A percentile compares a stretch with the other conserved stretches of the same genome.
Evolutionary conservation across 139 green algal species (phyloP).

Genomic region (Chlorella sp.): DNA sequence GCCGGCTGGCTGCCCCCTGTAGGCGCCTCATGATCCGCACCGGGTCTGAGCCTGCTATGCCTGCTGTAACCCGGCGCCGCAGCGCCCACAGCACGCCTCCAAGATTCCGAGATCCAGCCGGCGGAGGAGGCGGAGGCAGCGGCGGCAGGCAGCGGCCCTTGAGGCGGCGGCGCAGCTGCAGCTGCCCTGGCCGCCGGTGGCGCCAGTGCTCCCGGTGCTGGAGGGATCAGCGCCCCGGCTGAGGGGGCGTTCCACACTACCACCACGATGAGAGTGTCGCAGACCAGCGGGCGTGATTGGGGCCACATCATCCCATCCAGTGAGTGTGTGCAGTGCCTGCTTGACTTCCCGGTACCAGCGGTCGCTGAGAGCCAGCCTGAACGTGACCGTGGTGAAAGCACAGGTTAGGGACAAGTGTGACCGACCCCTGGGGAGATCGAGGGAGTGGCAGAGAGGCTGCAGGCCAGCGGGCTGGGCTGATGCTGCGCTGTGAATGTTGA

Average conservation of each 20-base stretch:
- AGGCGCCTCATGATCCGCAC: constrained; percentile 41
- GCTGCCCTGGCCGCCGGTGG: neutral
- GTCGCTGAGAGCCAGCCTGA: constrained; percentile 33
- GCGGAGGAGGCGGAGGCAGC: neutral
- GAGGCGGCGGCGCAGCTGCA: neutral
- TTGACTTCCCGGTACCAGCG: too few relatives aligned
- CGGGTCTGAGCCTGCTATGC: neutral
- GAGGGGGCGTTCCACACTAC: too few relatives aligned
- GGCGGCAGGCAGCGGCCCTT: neutral
- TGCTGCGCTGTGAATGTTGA: too few relatives aligned
- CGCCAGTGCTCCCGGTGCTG: too few relatives aligned
- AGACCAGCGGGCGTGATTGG: constrained; percentile 27
- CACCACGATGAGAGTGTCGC: neutral
- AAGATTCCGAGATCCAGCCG: constrained; percentile 22
- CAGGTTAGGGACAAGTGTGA: constrained; percentile 14
- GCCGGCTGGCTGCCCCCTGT: neutral
- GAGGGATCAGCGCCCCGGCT: neutral
- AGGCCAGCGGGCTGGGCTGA: too few relatives aligned
- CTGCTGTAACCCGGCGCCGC: neutral
- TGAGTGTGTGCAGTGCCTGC: neutral
- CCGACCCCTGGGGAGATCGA: too few relatives aligned
- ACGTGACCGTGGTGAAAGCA: constrained; percentile 57
- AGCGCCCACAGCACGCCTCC: neutral
- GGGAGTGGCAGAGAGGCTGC: too few relatives aligned
- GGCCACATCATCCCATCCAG: constrained; percentile 40